phyloP scores from a whole-genome alignment of 257 asterid species.

The Plantago ovata region DNA sequence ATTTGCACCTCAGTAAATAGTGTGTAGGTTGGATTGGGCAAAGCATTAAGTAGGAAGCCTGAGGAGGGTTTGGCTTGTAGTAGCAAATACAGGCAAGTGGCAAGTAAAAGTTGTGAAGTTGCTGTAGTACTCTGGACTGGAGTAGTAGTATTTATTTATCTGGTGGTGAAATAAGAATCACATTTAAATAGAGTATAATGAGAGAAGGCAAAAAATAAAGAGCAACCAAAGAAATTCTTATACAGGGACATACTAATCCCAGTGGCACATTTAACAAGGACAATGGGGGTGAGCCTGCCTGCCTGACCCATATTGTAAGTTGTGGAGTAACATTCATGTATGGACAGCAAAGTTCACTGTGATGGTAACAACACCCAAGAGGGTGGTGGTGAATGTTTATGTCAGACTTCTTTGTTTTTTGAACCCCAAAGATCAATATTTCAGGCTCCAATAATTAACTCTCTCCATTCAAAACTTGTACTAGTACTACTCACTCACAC shows the following conservation, averaged over 20 bases:
- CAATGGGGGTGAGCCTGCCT: slow-evolving; percentile 1
- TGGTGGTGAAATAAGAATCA: too few species aligned
- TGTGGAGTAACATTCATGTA: neutral
- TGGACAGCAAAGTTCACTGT: slow-evolving; percentile 1
- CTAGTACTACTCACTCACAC: neutral
- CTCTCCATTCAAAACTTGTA: neutral
- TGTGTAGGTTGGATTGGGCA: slow-evolving; percentile 15
- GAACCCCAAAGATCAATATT: neutral
- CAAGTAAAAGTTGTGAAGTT: slow-evolving; percentile 33
- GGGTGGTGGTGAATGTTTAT: slow-evolving; percentile 1
- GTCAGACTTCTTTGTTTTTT: slow-evolving; percentile 11
- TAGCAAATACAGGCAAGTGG: neutral
- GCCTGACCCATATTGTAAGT: neutral
- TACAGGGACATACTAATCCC: slow-evolving; percentile 15
- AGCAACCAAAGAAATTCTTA: slow-evolving; percentile 31
- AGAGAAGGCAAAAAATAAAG: too few species aligned
- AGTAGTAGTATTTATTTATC: too few species aligned
- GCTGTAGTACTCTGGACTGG: too few species aligned
- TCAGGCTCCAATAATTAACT: neutral
- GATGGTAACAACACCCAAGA: neutral
- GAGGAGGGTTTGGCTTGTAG: neutral
- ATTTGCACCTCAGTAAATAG: too few species aligned
- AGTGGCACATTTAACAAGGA: slow-evolving; percentile 47
- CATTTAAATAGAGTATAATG: too few species aligned
- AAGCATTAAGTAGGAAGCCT: slow-evolving; percentile 5